phyloP scores from a whole-genome alignment of 495 filamentous ascomycete genomes.

The Penicillium lagena region DNA sequence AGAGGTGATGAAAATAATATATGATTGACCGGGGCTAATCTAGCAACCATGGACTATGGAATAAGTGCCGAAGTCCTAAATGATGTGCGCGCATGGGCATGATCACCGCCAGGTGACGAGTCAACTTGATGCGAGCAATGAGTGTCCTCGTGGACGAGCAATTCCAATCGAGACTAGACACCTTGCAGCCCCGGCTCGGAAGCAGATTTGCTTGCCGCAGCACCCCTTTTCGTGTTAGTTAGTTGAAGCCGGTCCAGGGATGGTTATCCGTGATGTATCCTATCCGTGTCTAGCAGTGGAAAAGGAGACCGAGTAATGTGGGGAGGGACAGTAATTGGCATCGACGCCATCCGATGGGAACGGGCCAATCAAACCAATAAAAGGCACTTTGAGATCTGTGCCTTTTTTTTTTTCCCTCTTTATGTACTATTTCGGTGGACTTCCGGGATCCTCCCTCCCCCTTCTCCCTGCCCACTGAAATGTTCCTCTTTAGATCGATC shows the following conservation, averaged over 20 bases:
- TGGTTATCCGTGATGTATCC: no score
- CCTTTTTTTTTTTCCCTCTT: not conserved
- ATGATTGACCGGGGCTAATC: no score
- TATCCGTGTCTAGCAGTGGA: not conserved
- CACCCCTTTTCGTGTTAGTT: no score
- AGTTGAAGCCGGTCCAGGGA: no score
- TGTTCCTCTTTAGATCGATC: conserved; percentile 15
- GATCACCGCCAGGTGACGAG: conserved; percentile 4
- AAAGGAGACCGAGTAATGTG: conserved; percentile 2
- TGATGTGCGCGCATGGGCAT: no score
- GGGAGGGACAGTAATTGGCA: conserved; percentile 15
- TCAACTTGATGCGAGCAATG: not conserved
- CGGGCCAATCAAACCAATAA: conserved; percentile 10
- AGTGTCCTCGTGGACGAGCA: conserved; percentile 15
- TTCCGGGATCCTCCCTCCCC: not conserved
- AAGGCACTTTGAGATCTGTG: not conserved
- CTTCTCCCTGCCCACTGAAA: not conserved
- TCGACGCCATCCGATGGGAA: conserved; percentile 12
- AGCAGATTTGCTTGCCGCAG: not conserved
- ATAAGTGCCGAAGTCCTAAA: no score
- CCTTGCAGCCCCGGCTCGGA: conserved; percentile 15
- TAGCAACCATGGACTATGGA: no score
- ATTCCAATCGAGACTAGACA: conserved; percentile 24
- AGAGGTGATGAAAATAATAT: no score
- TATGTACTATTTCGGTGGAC: not conserved